Evolutionary conservation across 2,329 filamentous ascomycete genomes (phyloP), one percentile per base, ranked within the genome.

Genomic region (Ceratocystis harringtonii): DNA sequence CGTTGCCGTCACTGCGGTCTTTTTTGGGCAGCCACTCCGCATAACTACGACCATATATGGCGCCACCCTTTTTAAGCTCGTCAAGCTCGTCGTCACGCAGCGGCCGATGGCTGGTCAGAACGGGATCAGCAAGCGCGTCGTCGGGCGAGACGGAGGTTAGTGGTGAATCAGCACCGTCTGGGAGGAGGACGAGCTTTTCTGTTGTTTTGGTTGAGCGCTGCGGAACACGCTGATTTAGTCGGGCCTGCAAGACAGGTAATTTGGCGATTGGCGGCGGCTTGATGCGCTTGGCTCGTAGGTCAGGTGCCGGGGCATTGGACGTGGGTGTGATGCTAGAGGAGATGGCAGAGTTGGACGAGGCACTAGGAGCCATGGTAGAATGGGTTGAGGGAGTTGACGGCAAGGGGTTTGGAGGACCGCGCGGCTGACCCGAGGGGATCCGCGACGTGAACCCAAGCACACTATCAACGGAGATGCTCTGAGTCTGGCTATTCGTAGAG

Each of bases 131-230:
- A 63, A 52, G 32, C 36, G 82, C 80, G 65, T 88, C 85, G 61
- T 87, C 84, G 28, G 80, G 79, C 8, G 78, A 70, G 2, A 74
- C 73, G 19, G 78, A 69, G 3, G 73, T 73, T 1, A 72, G 70
- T 30, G 80, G 81, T 22, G 77, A 76, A 45, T 78, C 75, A 50
- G 74, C 74, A 6, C 84, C 85, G 2, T 80, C 79, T 0, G 94
- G 94, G 15, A 99, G 81, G 44, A 97, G 79, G 0, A 99, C 94
- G n/a, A 99, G 80, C 76, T 97, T 97, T 78, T 97, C 90, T 74
- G 90, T 96, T 69, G 95, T 87, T 75, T 97, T 96, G 32, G 90
- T 95, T 45, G 91, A 95, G 64, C 94, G 84, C 5, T 90, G 87
- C 0, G 92, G 94, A 69, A 96, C 76, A 57, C 79, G 81, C 65